phyloP scores from a whole-genome alignment of 257 asterid species.

The Penstemon newberryi region DNA sequence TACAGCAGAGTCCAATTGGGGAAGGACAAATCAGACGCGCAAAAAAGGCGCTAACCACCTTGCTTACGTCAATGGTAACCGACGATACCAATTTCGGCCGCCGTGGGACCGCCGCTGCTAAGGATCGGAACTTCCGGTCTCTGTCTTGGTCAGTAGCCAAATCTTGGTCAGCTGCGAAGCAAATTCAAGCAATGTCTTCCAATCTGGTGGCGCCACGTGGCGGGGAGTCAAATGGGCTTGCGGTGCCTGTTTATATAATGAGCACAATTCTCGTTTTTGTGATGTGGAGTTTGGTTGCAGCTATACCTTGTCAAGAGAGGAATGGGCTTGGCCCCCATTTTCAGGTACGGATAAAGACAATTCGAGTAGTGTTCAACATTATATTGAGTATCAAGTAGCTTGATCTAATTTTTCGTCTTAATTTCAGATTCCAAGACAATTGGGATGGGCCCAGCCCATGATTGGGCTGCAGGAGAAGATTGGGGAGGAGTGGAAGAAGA shows the following conservation, averaged over 20 bases:
- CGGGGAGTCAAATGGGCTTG: slow-evolving; percentile 55
- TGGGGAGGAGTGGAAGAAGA: slow-evolving; percentile 86
- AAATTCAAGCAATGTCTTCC: slow-evolving; percentile 67
- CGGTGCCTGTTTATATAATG: slow-evolving; percentile 63
- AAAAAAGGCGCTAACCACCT: slow-evolving; percentile 51
- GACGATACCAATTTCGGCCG: slow-evolving; percentile 80
- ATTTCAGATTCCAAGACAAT: slow-evolving; percentile 48
- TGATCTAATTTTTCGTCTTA: slow-evolving; percentile 24
- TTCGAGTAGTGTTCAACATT: too few species aligned
- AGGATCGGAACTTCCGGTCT: slow-evolving; percentile 58
- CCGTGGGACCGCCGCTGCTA: slow-evolving; percentile 40
- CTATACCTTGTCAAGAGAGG: slow-evolving; percentile 85
- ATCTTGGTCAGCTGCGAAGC: slow-evolving; percentile 88
- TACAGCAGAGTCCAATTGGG: slow-evolving; percentile 57
- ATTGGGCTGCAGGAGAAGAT: slow-evolving; percentile 72
- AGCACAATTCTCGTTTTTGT: slow-evolving; percentile 60
- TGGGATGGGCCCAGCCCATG: slow-evolving; percentile 70
- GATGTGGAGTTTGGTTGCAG: slow-evolving; percentile 88
- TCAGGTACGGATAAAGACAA: too few species aligned
- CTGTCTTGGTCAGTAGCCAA: slow-evolving; percentile 73
- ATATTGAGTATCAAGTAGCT: too few species aligned
- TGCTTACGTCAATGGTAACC: slow-evolving; percentile 54
- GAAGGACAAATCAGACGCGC: slow-evolving; percentile 87
- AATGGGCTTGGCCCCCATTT: slow-evolving; percentile 43
- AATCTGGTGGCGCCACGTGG: slow-evolving; percentile 77